Conservation (phyloP, 2,329 filamentous ascomycete species). For the Cordyceps sp. region DNA sequence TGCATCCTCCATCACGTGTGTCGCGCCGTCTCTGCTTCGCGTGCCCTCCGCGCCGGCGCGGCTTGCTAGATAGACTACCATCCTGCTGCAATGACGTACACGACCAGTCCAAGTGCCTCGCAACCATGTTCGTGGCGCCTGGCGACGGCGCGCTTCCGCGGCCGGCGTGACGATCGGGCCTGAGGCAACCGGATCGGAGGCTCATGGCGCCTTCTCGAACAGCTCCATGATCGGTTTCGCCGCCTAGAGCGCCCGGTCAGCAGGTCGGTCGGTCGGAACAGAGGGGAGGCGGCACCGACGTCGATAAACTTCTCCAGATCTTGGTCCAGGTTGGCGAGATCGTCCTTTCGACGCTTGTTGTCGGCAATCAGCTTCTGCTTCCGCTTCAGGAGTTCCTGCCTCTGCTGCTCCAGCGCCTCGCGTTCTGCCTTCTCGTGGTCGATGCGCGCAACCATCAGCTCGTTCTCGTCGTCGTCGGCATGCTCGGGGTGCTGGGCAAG, state of each 20-base stretch:
- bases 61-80: no score
- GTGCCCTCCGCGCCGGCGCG: no score
- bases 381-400: slow-evolving; percentile 55
- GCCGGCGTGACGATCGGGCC: background rate
- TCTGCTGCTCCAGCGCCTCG: slow-evolving; percentile 68
- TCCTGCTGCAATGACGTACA: no score
- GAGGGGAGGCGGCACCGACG: slow-evolving; percentile 27
- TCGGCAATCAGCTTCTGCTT: slow-evolving; percentile 46
- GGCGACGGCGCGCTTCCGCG: no score
- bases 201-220: slow-evolving; percentile 55
- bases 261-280: background rate
- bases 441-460: slow-evolving; percentile 78
- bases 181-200: no score
- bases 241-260: slow-evolving; percentile 31
- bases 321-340: slow-evolving; percentile 77
- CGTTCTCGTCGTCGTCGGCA: slow-evolving; percentile 53
- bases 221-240: slow-evolving; percentile 78
- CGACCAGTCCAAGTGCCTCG: no score
- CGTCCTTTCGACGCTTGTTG: slow-evolving; percentile 88
- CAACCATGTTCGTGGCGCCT: no score
- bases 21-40: no score
- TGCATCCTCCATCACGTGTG: no score
- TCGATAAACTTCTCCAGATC: slow-evolving; percentile 91
- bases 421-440: slow-evolving; percentile 78
- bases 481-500: slow-evolving; percentile 61